Evolutionary conservation across 306 rosid genomes (phyloP).

Genomic region (Inga laurina): DNA sequence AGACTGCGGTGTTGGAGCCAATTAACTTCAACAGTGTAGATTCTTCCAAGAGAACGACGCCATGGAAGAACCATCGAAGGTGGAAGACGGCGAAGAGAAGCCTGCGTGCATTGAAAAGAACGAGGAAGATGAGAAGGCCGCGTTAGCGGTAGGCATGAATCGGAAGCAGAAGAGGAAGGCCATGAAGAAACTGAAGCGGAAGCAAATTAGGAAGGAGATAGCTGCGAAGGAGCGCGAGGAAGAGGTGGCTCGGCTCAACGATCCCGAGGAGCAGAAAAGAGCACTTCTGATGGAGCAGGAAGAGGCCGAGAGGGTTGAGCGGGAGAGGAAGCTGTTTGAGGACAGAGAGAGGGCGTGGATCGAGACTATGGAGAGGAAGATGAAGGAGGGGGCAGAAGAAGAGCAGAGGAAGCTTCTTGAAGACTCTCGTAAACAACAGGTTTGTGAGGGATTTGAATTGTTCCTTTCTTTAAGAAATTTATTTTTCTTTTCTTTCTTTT

Average conservation of each 20-base stretch:
- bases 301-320: conserved; percentile 65
- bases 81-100: conserved; percentile 19
- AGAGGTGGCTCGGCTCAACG: conserved; percentile 58
- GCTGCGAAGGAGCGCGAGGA: conserved; percentile 61
- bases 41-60: conserved; percentile 2
- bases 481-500: neutral
- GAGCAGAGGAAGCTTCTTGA: conserved; percentile 46
- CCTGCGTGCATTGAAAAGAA: neutral
- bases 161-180: conserved; percentile 92
- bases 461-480: neutral
- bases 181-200: conserved; percentile 74
- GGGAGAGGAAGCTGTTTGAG: conserved; percentile 56
- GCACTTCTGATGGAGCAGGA: conserved; percentile 46
- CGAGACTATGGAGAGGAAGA: conserved; percentile 54
- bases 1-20: neutral
- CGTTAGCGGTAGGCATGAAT: conserved; percentile 8
- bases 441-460: neutral
- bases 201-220: conserved; percentile 61
- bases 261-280: conserved; percentile 65
- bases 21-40: neutral
- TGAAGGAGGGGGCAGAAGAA: conserved; percentile 43
- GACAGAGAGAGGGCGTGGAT: conserved; percentile 78
- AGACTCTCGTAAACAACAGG: conserved; percentile 43
- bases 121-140: neutral
- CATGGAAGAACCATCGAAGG: conserved; percentile 23